Percentiles rank a stretch among this genome's conserved stretches.
phyloP scores from a whole-genome alignment of 495 filamentous ascomycete genomes.

The Penicillium canescens region DNA sequence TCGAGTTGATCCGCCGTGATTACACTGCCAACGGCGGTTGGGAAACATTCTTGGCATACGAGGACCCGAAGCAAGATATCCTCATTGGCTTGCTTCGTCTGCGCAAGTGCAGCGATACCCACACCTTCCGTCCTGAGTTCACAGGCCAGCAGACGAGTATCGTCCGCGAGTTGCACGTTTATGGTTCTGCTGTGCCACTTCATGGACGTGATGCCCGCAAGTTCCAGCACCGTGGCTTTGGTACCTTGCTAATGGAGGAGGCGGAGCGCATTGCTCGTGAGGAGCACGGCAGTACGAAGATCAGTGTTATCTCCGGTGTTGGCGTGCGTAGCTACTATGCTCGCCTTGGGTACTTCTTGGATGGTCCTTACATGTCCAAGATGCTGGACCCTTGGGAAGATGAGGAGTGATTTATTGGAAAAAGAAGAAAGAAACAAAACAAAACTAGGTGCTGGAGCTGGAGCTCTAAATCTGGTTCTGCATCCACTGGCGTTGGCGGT shows the following conservation, averaged over 20 bases:
- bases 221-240: conserved; percentile 98
- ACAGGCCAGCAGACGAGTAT: conserved; percentile 84
- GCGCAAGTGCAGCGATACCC: conserved; percentile 82
- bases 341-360: conserved; percentile 87
- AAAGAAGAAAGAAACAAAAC: not conserved
- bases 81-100: conserved; percentile 88
- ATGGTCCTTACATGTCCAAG: conserved; percentile 91
- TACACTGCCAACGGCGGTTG: conserved; percentile 94
- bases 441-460: not conserved
- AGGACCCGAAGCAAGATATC: conserved; percentile 98
- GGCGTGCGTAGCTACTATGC: conserved; percentile 93
- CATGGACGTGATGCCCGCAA: conserved; percentile 92
- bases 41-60: conserved; percentile 98
- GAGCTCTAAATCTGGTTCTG: conserved; percentile 3
- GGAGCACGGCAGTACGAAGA: conserved; percentile 91
- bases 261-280: conserved; percentile 92
- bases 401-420: conserved; percentile 33
- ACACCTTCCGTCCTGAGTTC: conserved; percentile 90
- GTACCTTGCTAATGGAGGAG: conserved; percentile 95
- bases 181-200: conserved; percentile 91
- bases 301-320: conserved; percentile 93
- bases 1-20: conserved; percentile 94
- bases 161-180: conserved; percentile 93
- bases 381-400: conserved; percentile 49
- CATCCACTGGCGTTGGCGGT: conserved; percentile 16